Conservation (phyloP, 2,329 filamentous ascomycete species). For the Aureobasidium sp. region DNA sequence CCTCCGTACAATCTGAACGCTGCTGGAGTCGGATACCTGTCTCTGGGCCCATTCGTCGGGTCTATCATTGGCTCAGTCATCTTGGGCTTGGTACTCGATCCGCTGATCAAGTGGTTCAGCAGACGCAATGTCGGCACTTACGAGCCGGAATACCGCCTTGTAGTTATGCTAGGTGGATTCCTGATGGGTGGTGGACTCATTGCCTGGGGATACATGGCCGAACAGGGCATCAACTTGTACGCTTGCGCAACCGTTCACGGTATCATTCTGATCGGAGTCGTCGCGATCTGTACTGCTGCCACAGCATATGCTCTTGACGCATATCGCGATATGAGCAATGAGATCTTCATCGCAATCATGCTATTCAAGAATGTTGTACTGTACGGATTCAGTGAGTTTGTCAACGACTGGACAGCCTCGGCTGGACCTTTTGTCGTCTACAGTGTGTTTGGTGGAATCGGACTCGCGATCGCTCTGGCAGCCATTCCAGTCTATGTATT, state of each 20-base stretch:
- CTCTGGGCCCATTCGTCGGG: conserved; percentile 46
- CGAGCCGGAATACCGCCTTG: too few species aligned
- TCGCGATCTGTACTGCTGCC: conserved; percentile 35
- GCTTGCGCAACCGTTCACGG: conserved; percentile 29
- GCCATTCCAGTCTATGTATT: conserved; percentile 6
- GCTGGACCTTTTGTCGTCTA: conserved; percentile 42
- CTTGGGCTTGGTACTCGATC: conserved; percentile 39
- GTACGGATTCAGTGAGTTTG: conserved; percentile 48
- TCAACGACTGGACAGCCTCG: conserved; percentile 46
- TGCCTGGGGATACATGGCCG: conserved; percentile 33
- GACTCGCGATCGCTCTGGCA: conserved; percentile 13
- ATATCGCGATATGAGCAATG: conserved; percentile 44
- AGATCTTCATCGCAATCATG: conserved; percentile 51
- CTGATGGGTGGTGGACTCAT: conserved; percentile 37
- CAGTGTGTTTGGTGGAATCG: conserved; percentile 39
- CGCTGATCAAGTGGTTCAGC: conserved; percentile 47
- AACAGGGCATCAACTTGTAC: conserved; percentile 24
- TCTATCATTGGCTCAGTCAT: conserved; percentile 40
- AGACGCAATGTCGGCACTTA: too few species aligned
- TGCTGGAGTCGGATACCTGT: conserved; percentile 49
- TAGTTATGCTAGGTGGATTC: conserved; percentile 31
- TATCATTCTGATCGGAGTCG: conserved; percentile 29
- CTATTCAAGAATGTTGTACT: conserved; percentile 51
- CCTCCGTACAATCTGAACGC: conserved; percentile 52
- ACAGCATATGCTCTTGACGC: conserved; percentile 44